A percentile compares a stretch with the other conserved stretches of the same genome.
phyloP scores from a whole-genome alignment of 208 protist genomes.

The Phytomonas francai region DNA sequence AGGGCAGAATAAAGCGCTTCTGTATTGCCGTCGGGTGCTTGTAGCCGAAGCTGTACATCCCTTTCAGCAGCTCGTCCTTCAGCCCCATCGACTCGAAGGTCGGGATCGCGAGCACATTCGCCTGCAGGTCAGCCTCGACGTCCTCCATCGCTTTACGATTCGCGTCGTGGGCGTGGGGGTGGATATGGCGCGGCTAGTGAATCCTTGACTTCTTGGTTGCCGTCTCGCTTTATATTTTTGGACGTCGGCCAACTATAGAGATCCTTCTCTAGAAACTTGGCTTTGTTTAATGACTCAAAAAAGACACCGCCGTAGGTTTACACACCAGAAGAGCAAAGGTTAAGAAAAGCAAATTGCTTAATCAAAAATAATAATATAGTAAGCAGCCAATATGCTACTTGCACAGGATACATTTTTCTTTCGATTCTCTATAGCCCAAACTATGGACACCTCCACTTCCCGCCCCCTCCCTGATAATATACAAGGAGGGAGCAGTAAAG shows the following conservation, averaged over 20 bases:
- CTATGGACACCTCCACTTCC: too few relatives aligned
- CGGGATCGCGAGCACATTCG: slow-evolving; percentile 75
- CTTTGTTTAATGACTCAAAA: background rate
- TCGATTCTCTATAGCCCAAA: background rate
- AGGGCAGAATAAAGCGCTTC: slow-evolving; percentile 93
- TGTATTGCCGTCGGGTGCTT: slow-evolving; percentile 98
- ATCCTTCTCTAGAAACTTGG: background rate
- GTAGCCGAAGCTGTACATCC: slow-evolving; percentile 98
- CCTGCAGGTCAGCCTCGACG: slow-evolving; percentile 65
- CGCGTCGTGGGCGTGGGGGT: background rate
- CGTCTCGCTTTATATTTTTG: background rate
- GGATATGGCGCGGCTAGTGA: background rate
- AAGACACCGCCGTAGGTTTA: background rate
- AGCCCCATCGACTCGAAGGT: slow-evolving; percentile 88
- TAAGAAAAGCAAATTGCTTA: background rate
- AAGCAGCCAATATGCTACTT: background rate
- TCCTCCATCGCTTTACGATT: slow-evolving; percentile 7
- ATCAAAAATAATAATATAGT: background rate
- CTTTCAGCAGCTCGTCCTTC: slow-evolving; percentile 77
- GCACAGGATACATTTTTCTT: background rate
- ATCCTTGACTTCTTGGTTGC: background rate
- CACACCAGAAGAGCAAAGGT: background rate
- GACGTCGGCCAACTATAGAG: background rate
- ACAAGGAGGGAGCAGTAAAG: background rate
- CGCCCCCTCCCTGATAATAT: too few relatives aligned